These are phyloP conservation scores for Acacia melanoxylon DNA, from an alignment of 306 rosid species.

Conservation along the genomic window DNA sequence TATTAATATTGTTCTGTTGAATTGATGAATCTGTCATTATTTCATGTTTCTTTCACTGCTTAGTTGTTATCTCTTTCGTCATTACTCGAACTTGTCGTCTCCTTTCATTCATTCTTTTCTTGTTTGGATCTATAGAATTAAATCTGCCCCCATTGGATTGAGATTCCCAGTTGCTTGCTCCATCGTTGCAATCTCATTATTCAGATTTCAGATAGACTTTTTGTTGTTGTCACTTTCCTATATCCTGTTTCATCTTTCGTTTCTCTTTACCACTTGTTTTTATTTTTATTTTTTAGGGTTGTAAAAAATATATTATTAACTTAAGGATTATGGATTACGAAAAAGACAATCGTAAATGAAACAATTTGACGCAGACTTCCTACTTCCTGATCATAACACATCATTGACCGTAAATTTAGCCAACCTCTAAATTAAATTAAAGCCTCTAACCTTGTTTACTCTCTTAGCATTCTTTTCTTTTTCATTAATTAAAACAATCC, in stretches of 20 bases:
- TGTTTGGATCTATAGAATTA: not conserved
- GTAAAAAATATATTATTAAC: slow-evolving; percentile 12
- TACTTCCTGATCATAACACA: slow-evolving; percentile 30
- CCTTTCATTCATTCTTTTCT: slow-evolving; percentile 9
- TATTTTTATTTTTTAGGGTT: no score
- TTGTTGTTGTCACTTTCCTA: slow-evolving; percentile 7
- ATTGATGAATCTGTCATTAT: no score
- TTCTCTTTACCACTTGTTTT: not conserved
- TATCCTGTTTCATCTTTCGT: not conserved
- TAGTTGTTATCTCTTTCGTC: slow-evolving; percentile 27
- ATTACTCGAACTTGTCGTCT: slow-evolving; percentile 21
- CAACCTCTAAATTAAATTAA: no score
- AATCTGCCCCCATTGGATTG: slow-evolving; percentile 15
- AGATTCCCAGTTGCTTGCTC: slow-evolving; percentile 12
- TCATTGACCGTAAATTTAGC: slow-evolving; percentile 16
- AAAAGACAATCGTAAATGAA: slow-evolving; percentile 33
- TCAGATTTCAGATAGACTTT: slow-evolving; percentile 8
- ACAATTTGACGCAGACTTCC: slow-evolving; percentile 26
- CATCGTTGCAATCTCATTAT: slow-evolving; percentile 13
- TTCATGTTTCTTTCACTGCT: slow-evolving; percentile 40
- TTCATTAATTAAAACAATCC: slow-evolving; percentile 23
- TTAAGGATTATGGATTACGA: slow-evolving; percentile 14
- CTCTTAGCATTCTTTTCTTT: slow-evolving; percentile 25
- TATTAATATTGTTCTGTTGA: no score
- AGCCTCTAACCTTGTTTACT: slow-evolving; percentile 7